Conservation (phyloP, 805 yeast genomes). For the Nakazawaea molendinolei region DNA sequence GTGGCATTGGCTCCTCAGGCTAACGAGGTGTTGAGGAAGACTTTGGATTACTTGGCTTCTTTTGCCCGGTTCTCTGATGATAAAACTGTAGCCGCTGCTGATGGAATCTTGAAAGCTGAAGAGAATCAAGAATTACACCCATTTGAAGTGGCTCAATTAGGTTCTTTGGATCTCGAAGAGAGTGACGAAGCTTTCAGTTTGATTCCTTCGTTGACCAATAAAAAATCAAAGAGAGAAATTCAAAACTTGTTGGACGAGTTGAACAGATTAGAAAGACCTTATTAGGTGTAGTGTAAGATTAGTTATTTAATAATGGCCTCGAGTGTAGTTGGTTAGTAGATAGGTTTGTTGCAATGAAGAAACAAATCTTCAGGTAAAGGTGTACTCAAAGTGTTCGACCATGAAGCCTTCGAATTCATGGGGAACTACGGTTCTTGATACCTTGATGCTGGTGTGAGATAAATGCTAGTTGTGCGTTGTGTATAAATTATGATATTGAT, state of each 20-base stretch:
- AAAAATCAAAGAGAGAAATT: constrained; percentile 80
- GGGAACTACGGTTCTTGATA: too few relatives aligned
- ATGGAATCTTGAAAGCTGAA: constrained; percentile 67
- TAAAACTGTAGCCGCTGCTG: constrained; percentile 90
- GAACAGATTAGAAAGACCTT: constrained; percentile 52
- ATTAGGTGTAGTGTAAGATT: too few relatives aligned
- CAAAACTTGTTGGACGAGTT: constrained; percentile 85
- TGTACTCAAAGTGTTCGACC: too few relatives aligned
- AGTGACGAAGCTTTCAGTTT: constrained; percentile 94
- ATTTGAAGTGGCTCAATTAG: constrained; percentile 86
- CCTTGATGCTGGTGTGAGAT: too few relatives aligned
- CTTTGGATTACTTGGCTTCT: constrained; percentile 76
- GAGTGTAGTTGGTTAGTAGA: too few relatives aligned
- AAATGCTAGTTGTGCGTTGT: too few relatives aligned
- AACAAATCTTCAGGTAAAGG: too few relatives aligned
- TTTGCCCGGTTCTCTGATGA: constrained; percentile 90
- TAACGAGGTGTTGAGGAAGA: constrained; percentile 84
- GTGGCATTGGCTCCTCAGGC: constrained; percentile 64
- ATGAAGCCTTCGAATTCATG: too few relatives aligned
- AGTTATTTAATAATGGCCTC: too few relatives aligned
- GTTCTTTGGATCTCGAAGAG: constrained; percentile 87
- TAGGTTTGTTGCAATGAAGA: too few relatives aligned
- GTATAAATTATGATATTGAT: too few relatives aligned
- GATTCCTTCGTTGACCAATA: constrained; percentile 73
- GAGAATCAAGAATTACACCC: constrained; percentile 83